Percentiles rank a stretch among this genome's conserved stretches.
Evolutionary conservation across 2,329 filamentous ascomycete species (phyloP).

Genomic region (Microsporum ferrugineum): DNA sequence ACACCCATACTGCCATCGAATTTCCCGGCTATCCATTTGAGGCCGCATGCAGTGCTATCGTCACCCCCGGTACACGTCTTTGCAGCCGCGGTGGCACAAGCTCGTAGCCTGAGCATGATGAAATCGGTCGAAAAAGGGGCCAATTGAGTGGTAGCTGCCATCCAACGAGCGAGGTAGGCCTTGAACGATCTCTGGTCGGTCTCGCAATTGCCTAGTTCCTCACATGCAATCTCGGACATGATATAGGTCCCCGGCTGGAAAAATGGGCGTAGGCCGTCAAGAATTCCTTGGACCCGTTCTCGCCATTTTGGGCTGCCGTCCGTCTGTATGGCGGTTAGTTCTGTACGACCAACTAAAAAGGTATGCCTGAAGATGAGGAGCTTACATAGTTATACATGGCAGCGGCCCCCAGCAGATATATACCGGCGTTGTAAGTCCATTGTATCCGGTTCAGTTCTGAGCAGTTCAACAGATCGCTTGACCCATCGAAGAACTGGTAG

Average conservation of each 20-base stretch:
- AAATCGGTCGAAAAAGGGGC: slow-evolving; percentile 46
- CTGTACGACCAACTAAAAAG: too few species aligned
- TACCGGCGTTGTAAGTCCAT: slow-evolving; percentile 55
- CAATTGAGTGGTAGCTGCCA: slow-evolving; percentile 50
- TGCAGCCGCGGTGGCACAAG: slow-evolving; percentile 49
- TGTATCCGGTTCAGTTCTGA: slow-evolving; percentile 49
- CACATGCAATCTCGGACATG: slow-evolving; percentile 58
- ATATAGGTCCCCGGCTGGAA: slow-evolving; percentile 40
- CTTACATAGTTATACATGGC: slow-evolving; percentile 56
- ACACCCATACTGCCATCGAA: slow-evolving; percentile 53
- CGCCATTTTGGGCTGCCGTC: slow-evolving; percentile 43
- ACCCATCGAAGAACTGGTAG: slow-evolving; percentile 40
- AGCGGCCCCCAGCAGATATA: slow-evolving; percentile 49
- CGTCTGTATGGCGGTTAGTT: slow-evolving; percentile 24
- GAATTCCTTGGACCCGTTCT: slow-evolving; percentile 43
- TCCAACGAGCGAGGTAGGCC: slow-evolving; percentile 56
- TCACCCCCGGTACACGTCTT: slow-evolving; percentile 51
- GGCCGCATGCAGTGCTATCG: slow-evolving; percentile 50
- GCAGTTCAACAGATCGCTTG: slow-evolving; percentile 48
- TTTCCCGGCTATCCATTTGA: slow-evolving; percentile 46
- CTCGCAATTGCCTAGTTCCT: slow-evolving; percentile 49
- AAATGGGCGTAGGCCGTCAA: slow-evolving; percentile 41
- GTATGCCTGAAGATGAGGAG: slow-evolving; percentile 1
- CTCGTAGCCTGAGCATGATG: slow-evolving; percentile 48
- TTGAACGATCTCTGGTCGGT: slow-evolving; percentile 64